phyloP scores from a whole-genome alignment of 2,329 filamentous ascomycete species.

The Ascochyta lentis region DNA sequence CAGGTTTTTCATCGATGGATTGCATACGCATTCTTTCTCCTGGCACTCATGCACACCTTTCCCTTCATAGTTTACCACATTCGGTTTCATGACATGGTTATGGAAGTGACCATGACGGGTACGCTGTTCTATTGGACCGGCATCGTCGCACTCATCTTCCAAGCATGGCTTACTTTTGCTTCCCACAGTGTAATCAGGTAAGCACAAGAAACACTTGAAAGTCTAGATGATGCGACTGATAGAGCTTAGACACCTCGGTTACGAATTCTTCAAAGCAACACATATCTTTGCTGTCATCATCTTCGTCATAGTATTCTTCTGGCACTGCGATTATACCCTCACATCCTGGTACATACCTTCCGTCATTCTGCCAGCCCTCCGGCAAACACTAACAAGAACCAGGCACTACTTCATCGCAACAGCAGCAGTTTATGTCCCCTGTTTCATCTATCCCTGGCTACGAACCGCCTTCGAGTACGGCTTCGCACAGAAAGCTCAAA shows the following conservation, averaged over 20 bases:
- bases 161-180: slow-evolving; percentile 63
- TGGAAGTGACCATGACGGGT: slow-evolving; percentile 37
- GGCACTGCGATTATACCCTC: slow-evolving; percentile 64
- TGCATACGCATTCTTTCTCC: slow-evolving; percentile 59
- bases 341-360: slow-evolving; percentile 56
- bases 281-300: slow-evolving; percentile 61
- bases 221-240: background rate
- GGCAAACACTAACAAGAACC: background rate
- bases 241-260: slow-evolving; percentile 56
- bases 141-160: slow-evolving; percentile 60
- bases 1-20: slow-evolving; percentile 49
- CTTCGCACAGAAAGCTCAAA: slow-evolving; percentile 51
- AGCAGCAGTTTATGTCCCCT: slow-evolving; percentile 59
- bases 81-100: slow-evolving; percentile 58
- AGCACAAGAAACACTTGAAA: slow-evolving; percentile 1
- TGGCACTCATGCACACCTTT: slow-evolving; percentile 65
- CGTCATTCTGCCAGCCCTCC: too few relatives aligned
- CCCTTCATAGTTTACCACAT: slow-evolving; percentile 64
- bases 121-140: slow-evolving; percentile 62
- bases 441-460: slow-evolving; percentile 55
- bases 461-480: slow-evolving; percentile 60
- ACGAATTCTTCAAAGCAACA: slow-evolving; percentile 67
- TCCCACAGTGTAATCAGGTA: slow-evolving; percentile 60
- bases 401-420: slow-evolving; percentile 69
- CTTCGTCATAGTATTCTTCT: slow-evolving; percentile 66